Percentiles rank a stretch among this genome's conserved stretches.
Conservation (phyloP, 768 basidiomycete species). For the Fistulinella prunicolor region DNA sequence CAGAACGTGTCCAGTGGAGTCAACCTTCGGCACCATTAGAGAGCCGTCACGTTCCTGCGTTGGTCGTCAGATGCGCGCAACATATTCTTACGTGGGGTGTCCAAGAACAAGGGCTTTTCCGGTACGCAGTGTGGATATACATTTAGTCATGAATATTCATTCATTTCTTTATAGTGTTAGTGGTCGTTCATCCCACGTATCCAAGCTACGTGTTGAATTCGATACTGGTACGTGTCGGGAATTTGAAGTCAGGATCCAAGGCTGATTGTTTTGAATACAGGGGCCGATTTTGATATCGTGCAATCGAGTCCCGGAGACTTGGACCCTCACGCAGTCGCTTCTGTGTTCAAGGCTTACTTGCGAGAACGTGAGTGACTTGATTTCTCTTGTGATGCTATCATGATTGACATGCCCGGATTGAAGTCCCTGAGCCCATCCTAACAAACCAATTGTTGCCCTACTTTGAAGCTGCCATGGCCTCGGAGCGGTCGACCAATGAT, state of each 20-base stretch:
- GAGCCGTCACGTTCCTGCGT: conserved; percentile 59
- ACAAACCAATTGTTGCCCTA: conserved; percentile 66
- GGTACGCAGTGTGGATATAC: conserved; percentile 45
- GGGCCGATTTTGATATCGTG: conserved; percentile 82
- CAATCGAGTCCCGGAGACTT: conserved; percentile 80
- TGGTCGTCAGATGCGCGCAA: conserved; percentile 80
- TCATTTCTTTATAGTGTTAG: conserved; percentile 53
- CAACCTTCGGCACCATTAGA: conserved; percentile 38
- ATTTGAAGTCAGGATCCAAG: conserved; percentile 51
- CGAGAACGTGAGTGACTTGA: conserved; percentile 72
- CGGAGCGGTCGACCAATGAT: conserved; percentile 42
- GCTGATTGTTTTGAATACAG: conserved; percentile 35
- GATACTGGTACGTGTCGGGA: no score
- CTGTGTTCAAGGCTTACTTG: conserved; percentile 88
- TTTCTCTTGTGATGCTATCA: neutral
- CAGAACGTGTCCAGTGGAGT: conserved; percentile 8
- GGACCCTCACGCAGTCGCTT: conserved; percentile 92
- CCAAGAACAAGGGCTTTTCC: conserved; percentile 83
- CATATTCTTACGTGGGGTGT: conserved; percentile 81
- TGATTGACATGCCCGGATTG: conserved; percentile 6
- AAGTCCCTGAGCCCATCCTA: conserved; percentile 86
- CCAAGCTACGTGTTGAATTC: conserved; percentile 69
- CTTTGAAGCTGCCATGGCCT: conserved; percentile 75
- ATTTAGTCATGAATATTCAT: conserved; percentile 3
- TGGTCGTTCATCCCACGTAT: conserved; percentile 79